phyloP scores from a whole-genome alignment of 495 filamentous ascomycete genomes.

The Neurospora sp. region DNA sequence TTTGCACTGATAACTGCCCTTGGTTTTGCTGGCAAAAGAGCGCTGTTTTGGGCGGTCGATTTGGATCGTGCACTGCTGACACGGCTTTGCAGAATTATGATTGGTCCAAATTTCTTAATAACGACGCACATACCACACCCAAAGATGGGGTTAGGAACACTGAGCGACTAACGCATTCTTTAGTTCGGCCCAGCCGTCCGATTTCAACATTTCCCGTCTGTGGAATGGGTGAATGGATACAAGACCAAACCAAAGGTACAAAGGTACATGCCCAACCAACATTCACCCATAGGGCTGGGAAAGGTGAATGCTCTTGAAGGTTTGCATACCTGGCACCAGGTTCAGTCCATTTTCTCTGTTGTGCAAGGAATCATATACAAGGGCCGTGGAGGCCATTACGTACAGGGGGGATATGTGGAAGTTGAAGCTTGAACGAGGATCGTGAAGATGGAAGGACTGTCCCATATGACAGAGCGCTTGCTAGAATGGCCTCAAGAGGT shows the following conservation, averaged over 20 bases:
- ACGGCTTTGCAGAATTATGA: slow-evolving; percentile 13
- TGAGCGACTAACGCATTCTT: background rate
- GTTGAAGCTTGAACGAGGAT: background rate
- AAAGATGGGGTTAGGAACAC: background rate
- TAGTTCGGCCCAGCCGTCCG: background rate
- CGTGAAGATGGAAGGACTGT: background rate
- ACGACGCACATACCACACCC: slow-evolving; percentile 14
- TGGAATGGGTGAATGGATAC: background rate
- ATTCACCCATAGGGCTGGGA: background rate
- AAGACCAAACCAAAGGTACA: background rate
- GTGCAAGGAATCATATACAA: background rate
- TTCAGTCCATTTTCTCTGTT: background rate
- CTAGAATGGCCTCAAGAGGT: background rate
- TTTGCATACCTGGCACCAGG: background rate
- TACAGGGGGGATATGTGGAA: background rate
- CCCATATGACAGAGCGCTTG: background rate
- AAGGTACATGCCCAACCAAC: background rate
- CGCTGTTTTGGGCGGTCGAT: slow-evolving; percentile 17
- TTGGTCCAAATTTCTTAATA: slow-evolving; percentile 20
- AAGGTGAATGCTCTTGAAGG: background rate
- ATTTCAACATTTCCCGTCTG: background rate
- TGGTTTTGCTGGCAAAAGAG: slow-evolving; percentile 17
- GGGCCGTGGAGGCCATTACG: background rate
- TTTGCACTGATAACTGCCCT: slow-evolving; percentile 22
- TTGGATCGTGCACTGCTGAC: slow-evolving; percentile 15